phyloP scores from a whole-genome alignment of 202 grass and related monocot genomes.

The Dendrocalamus latiflorus region DNA sequence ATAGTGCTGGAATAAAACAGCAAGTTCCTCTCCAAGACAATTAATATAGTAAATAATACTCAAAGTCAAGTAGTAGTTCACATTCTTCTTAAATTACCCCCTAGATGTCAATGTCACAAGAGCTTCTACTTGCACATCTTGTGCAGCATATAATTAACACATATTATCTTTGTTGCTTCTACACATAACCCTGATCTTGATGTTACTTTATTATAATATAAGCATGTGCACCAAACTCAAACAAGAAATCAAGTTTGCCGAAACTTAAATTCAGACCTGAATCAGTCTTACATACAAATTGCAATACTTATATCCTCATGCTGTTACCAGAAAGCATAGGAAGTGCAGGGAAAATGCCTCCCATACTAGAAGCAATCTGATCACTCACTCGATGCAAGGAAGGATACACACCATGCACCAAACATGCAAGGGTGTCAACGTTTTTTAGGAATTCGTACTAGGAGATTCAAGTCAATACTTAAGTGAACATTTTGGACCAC shows the following conservation, averaged over 20 bases:
- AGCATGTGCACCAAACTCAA: background rate
- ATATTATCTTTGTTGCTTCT: slow-evolving; percentile 7
- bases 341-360: background rate
- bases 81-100: slow-evolving; percentile 12
- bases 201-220: background rate
- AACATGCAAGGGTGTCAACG: background rate
- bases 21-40: background rate
- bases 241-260: slow-evolving; percentile 9
- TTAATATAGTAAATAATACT: background rate
- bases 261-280: background rate
- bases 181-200: slow-evolving; percentile 5
- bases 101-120: slow-evolving; percentile 9
- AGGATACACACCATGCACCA: background rate
- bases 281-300: background rate
- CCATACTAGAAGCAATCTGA: background rate
- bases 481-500: background rate
- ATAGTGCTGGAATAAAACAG: background rate
- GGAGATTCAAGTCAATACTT: background rate
- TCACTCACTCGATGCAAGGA: background rate
- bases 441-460: background rate
- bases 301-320: background rate
- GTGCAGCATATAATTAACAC: background rate
- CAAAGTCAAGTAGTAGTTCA: slow-evolving; percentile 23
- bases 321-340: background rate
- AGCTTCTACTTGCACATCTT: slow-evolving; percentile 16